A percentile compares a stretch with the other conserved stretches of the same genome.
These are phyloP conservation scores for Yamadazyma epiphylla DNA, from an alignment of 1,139 yeast genomes.

Conservation along the genomic window DNA sequence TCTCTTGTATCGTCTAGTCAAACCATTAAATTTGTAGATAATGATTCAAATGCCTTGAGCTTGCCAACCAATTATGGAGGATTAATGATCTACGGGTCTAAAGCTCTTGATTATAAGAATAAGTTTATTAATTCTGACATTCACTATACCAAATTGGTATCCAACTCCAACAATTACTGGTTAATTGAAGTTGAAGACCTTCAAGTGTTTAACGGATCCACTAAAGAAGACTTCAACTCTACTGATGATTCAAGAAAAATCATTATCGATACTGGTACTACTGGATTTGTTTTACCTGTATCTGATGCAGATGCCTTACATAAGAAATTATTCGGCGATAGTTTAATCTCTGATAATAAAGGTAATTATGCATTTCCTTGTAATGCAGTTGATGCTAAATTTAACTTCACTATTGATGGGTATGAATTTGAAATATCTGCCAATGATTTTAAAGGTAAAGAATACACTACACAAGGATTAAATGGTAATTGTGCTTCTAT, in stretches of 20 bases:
- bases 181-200: conserved; percentile 40
- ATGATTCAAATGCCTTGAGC: conserved; percentile 6
- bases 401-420: conserved; percentile 40
- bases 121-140: conserved; percentile 18
- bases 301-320: conserved; percentile 54
- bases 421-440: conserved; percentile 44
- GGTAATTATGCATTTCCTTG: conserved; percentile 61
- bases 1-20: conserved; percentile 17
- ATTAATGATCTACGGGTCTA: conserved; percentile 22
- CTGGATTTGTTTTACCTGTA: conserved; percentile 56
- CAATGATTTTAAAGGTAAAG: conserved; percentile 45
- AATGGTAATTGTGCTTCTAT: conserved; percentile 61
- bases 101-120: conserved; percentile 13
- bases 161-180: conserved; percentile 49
- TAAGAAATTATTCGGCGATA: conserved; percentile 37
- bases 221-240: conserved; percentile 12
- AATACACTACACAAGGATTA: conserved; percentile 33
- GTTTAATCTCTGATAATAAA: conserved; percentile 50
- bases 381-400: conserved; percentile 30
- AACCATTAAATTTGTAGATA: conserved; percentile 11
- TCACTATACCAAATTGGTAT: conserved; percentile 35
- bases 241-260: conserved; percentile 32
- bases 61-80: conserved; percentile 22
- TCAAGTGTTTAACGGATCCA: conserved; percentile 15
- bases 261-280: conserved; percentile 65